A percentile compares a stretch with the other conserved stretches of the same genome.
Evolutionary conservation across 805 yeast species (phyloP).

Genomic region (Wickerhamiella occidentalis): DNA sequence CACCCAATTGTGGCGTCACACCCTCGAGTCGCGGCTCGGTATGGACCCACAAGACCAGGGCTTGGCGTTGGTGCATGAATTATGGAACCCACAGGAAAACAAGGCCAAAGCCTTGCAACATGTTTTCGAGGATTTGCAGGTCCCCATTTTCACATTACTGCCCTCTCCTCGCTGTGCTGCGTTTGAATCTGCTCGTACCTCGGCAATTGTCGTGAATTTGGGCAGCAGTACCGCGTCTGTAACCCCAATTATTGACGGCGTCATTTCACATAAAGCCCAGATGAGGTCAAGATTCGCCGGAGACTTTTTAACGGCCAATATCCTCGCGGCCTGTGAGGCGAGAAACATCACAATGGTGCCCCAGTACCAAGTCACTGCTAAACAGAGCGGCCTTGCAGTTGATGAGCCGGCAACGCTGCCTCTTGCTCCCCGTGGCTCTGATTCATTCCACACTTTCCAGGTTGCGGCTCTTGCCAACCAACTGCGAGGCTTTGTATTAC

Average conservation of each 20-base stretch:
- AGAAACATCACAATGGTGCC: constrained; percentile 28
- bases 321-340: constrained; percentile 36
- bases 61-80: constrained; percentile 70
- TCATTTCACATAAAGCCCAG: constrained; percentile 32
- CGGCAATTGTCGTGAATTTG: constrained; percentile 71
- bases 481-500: constrained; percentile 57
- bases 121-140: constrained; percentile 53
- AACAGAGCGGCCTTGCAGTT: constrained; percentile 26
- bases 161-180: constrained; percentile 77
- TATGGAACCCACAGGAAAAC: constrained; percentile 62
- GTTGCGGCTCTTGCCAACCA: constrained; percentile 49
- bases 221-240: constrained; percentile 71
- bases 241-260: constrained; percentile 32
- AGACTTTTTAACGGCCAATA: constrained; percentile 61
- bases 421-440: constrained; percentile 27
- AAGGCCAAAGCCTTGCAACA: constrained; percentile 60
- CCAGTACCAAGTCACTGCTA: constrained; percentile 29
- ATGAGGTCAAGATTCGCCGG: constrained; percentile 70
- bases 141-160: constrained; percentile 72
- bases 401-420: constrained; percentile 26
- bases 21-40: constrained; percentile 43
- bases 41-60: constrained; percentile 62
- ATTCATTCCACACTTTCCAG: constrained; percentile 46
- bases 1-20: constrained; percentile 49
- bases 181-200: constrained; percentile 77